Evolutionary conservation across 129 eudicot species (phyloP).

Genomic region (Cynara cardunculus): DNA sequence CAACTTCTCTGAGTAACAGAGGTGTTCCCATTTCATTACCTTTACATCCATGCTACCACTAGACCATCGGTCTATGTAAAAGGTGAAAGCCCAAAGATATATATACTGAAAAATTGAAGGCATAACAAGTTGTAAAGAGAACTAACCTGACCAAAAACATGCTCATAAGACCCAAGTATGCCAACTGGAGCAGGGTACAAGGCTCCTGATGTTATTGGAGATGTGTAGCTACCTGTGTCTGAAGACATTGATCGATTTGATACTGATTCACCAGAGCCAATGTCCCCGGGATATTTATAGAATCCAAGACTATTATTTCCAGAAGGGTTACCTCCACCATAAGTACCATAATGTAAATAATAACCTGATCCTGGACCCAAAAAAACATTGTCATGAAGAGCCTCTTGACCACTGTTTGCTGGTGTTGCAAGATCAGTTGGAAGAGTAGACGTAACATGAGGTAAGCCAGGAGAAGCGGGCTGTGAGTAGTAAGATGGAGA

Average conservation of each 20-base stretch:
- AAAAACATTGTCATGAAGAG: constrained; percentile 41
- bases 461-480: constrained; percentile 63
- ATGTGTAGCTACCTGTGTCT: constrained; percentile 51
- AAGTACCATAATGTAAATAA: constrained; percentile 59
- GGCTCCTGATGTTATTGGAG: constrained; percentile 57
- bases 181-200: constrained; percentile 73
- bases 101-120: not conserved
- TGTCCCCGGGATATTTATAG: constrained; percentile 62
- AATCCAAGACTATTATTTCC: constrained; percentile 57
- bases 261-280: constrained; percentile 58
- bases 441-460: constrained; percentile 61
- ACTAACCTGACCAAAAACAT: constrained; percentile 69
- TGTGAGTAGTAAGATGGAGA: constrained; percentile 72
- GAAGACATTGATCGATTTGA: constrained; percentile 52
- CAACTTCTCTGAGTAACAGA: too few relatives aligned
- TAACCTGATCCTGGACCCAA: constrained; percentile 68
- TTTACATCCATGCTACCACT: not conserved
- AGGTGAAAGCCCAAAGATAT: not conserved
- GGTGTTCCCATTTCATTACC: not conserved
- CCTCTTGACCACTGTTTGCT: constrained; percentile 68
- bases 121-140: not conserved
- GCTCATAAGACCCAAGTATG: constrained; percentile 40
- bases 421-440: constrained; percentile 61
- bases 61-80: not conserved
- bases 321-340: constrained; percentile 54